A percentile compares a stretch with the other conserved stretches of the same genome.
Conservation (phyloP, 306 rosid species). For the Cucumis hystrix region DNA sequence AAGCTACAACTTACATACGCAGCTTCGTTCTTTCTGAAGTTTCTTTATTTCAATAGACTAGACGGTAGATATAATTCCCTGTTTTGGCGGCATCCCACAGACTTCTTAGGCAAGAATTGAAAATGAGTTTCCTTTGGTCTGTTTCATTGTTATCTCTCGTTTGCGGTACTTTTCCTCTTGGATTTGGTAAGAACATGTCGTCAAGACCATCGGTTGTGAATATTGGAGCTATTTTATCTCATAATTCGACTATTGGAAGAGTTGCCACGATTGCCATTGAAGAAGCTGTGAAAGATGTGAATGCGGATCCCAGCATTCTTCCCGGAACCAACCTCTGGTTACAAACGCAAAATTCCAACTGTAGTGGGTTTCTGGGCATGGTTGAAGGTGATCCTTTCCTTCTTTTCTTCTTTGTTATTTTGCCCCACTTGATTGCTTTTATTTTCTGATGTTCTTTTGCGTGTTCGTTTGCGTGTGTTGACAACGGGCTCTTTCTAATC, state of each 20-base stretch:
- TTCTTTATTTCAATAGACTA: neutral
- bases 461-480: neutral
- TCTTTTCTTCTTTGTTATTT: neutral
- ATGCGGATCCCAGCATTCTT: conserved; percentile 49
- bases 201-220: conserved; percentile 46
- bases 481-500: neutral
- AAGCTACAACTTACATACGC: too few relatives aligned
- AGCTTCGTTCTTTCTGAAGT: neutral
- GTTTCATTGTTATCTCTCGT: conserved; percentile 12
- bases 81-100: neutral
- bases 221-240: conserved; percentile 69
- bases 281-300: conserved; percentile 75
- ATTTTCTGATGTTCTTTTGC: neutral
- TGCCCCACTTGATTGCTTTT: neutral
- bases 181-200: conserved; percentile 17
- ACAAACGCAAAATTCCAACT: conserved; percentile 39
- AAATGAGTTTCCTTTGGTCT: conserved; percentile 32
- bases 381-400: conserved; percentile 43
- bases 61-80: neutral
- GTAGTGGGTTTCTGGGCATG: conserved; percentile 79
- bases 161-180: conserved; percentile 15
- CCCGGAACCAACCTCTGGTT: conserved; percentile 39
- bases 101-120: neutral
- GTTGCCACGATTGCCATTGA: conserved; percentile 73
- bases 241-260: conserved; percentile 59